These are phyloP conservation scores for Astragalus glycyphyllos DNA, from an alignment of 306 rosid genomes.

Conservation along the genomic window DNA sequence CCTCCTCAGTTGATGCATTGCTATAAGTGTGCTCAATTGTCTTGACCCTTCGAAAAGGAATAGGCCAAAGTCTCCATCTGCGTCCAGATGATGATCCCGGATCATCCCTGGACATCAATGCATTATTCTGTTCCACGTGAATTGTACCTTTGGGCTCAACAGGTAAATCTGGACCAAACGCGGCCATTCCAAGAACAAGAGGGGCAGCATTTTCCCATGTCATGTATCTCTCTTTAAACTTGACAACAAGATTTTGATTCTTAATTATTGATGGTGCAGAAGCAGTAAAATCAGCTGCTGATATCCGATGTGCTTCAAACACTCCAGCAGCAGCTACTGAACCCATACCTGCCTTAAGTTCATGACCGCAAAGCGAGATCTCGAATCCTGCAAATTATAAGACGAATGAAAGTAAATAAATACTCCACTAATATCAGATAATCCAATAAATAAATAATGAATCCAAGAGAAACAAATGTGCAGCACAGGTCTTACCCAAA, in stretches of 20 bases:
- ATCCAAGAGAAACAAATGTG: slow-evolving; percentile 39
- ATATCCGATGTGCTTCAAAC: slow-evolving; percentile 69
- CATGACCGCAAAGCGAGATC: slow-evolving; percentile 88
- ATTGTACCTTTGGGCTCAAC: slow-evolving; percentile 72
- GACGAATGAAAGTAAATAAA: slow-evolving; percentile 36
- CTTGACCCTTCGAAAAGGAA: slow-evolving; percentile 88
- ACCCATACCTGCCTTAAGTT: slow-evolving; percentile 80
- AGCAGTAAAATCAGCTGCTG: slow-evolving; percentile 62
- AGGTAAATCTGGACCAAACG: slow-evolving; percentile 71
- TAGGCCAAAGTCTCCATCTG: slow-evolving; percentile 95
- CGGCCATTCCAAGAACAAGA: slow-evolving; percentile 77
- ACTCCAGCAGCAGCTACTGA: slow-evolving; percentile 72
- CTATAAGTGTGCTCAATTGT: slow-evolving; percentile 76
- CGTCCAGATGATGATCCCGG: slow-evolving; percentile 63
- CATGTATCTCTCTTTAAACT: slow-evolving; percentile 71
- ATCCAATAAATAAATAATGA: slow-evolving; percentile 18
- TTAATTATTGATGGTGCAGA: slow-evolving; percentile 68
- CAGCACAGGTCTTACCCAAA: slow-evolving; percentile 46
- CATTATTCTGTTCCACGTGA: slow-evolving; percentile 69
- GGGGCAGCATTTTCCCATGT: slow-evolving; percentile 92
- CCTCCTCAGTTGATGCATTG: slow-evolving; percentile 70
- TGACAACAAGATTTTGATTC: slow-evolving; percentile 74
- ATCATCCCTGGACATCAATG: slow-evolving; percentile 54
- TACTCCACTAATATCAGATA: slow-evolving; percentile 21
- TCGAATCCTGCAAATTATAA: slow-evolving; percentile 68